Evolutionary conservation across 257 asterid genomes (phyloP).

Genomic region (Capsicum baccatum): DNA sequence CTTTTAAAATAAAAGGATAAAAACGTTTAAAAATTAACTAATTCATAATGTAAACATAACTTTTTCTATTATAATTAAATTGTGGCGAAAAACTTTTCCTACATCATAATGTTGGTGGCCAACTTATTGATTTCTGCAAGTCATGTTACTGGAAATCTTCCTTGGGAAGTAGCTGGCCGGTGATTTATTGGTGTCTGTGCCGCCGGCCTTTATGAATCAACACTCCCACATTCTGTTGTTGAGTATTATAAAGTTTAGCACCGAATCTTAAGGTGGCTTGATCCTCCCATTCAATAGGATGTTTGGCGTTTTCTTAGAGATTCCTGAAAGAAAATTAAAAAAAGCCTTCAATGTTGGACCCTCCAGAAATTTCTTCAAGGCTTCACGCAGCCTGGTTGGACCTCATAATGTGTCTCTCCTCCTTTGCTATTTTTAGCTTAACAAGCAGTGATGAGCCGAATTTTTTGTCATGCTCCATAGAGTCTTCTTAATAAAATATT

Average conservation of each 20-base stretch:
- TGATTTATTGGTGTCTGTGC: constrained; percentile 18
- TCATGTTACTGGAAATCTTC: not conserved
- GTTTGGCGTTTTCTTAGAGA: not conserved
- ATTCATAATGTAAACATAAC: too few relatives aligned
- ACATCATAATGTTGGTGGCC: not conserved
- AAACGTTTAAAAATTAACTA: too few relatives aligned
- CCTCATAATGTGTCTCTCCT: not conserved
- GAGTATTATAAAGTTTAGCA: constrained; percentile 2
- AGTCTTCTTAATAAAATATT: too few relatives aligned
- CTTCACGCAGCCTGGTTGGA: not conserved
- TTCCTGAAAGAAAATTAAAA: not conserved
- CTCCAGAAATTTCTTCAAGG: not conserved
- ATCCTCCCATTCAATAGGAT: not conserved
- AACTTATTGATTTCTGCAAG: not conserved
- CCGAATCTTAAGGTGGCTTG: constrained; percentile 21
- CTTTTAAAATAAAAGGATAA: too few relatives aligned
- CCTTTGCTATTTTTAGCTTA: too few relatives aligned
- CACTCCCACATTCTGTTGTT: not conserved
- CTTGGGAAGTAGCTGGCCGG: constrained; percentile 25
- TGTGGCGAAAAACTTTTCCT: too few relatives aligned
- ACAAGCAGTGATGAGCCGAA: too few relatives aligned
- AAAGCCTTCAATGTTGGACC: not conserved
- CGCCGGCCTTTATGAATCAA: constrained; percentile 8
- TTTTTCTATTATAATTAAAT: too few relatives aligned
- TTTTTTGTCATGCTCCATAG: too few relatives aligned